phyloP scores from a whole-genome alignment of 345 rosid species.

The Sonneratia alba region DNA sequence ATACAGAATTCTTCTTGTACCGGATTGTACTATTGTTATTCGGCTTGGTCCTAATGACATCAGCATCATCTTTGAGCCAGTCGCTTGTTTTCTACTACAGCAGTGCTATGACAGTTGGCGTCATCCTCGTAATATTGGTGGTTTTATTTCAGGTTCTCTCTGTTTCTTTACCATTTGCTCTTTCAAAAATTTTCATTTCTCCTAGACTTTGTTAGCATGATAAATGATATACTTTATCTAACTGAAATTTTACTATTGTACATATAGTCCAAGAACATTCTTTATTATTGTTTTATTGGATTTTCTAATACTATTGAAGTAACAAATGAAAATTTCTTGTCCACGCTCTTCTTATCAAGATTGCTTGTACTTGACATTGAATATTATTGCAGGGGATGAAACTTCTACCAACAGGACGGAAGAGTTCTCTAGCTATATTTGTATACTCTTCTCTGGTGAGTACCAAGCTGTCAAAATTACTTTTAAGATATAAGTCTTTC shows the following conservation, averaged over 20 bases:
- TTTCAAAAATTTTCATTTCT: not conserved
- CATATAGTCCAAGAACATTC: not conserved
- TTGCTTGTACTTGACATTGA: not conserved
- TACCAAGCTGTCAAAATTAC: slow-evolving; percentile 5
- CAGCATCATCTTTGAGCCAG: slow-evolving; percentile 60
- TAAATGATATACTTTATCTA: not conserved
- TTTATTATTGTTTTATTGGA: not conserved
- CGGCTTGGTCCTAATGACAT: slow-evolving; percentile 53
- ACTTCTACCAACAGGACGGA: slow-evolving; percentile 81
- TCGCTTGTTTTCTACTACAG: slow-evolving; percentile 78
- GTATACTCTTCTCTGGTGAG: slow-evolving; percentile 71
- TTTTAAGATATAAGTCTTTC: not conserved
- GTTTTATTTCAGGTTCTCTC: slow-evolving; percentile 77
- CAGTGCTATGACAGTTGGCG: slow-evolving; percentile 86
- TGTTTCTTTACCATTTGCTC: not conserved
- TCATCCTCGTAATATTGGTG: slow-evolving; percentile 73
- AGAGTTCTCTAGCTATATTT: slow-evolving; percentile 70
- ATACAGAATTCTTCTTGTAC: slow-evolving; percentile 50
- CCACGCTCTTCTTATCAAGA: slow-evolving; percentile 1
- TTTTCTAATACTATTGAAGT: not conserved
- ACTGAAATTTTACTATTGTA: not conserved
- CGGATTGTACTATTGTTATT: slow-evolving; percentile 53
- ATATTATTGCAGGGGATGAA: slow-evolving; percentile 69
- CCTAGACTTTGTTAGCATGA: not conserved
- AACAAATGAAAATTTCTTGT: not conserved